phyloP scores from a whole-genome alignment of 192 early-diverging fungal species.

The Lobosporangium transversale region DNA sequence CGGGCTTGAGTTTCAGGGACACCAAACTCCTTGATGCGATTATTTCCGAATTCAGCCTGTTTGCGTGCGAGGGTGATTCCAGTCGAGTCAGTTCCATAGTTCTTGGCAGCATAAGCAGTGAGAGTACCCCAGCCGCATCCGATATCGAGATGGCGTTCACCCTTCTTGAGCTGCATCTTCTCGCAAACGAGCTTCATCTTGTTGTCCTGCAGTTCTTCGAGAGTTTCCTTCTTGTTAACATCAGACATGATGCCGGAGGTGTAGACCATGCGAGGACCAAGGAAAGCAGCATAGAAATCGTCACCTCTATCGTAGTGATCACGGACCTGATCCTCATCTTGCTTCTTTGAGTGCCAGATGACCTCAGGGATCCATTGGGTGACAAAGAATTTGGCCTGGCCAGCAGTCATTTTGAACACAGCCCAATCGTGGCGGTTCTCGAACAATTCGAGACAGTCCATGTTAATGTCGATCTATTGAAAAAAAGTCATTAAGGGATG shows the following conservation, averaged over 20 bases:
- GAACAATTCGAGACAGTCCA: constrained; percentile 86
- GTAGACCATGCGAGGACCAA: constrained; percentile 96
- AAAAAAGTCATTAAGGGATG: not conserved
- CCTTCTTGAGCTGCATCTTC: constrained; percentile 83
- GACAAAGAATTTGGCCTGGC: constrained; percentile 92
- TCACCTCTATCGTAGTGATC: constrained; percentile 99
- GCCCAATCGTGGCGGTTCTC: constrained; percentile 97
- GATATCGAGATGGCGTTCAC: constrained; percentile 94
- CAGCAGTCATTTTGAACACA: constrained; percentile 83
- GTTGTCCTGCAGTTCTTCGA: constrained; percentile 97
- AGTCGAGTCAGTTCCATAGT: constrained; percentile 88
- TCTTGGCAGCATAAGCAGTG: constrained; percentile 87
- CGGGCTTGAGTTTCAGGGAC: constrained; percentile 77
- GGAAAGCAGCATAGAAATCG: constrained; percentile 96
- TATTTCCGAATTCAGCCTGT: constrained; percentile 91
- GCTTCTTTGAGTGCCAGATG: constrained; percentile 96
- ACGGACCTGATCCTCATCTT: constrained; percentile 97
- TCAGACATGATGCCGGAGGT: constrained; percentile 94
- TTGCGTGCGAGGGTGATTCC: constrained; percentile 94
- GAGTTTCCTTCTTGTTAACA: constrained; percentile 74
- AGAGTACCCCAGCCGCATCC: constrained; percentile 99
- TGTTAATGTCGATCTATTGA: constrained; percentile 85
- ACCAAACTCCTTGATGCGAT: constrained; percentile 82
- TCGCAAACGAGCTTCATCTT: constrained; percentile 92
- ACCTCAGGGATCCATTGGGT: constrained; percentile 97